These are phyloP conservation scores for Schizochytrium sp. DNA, from an alignment of 108 stramenopile species.

Conservation along the genomic window DNA sequence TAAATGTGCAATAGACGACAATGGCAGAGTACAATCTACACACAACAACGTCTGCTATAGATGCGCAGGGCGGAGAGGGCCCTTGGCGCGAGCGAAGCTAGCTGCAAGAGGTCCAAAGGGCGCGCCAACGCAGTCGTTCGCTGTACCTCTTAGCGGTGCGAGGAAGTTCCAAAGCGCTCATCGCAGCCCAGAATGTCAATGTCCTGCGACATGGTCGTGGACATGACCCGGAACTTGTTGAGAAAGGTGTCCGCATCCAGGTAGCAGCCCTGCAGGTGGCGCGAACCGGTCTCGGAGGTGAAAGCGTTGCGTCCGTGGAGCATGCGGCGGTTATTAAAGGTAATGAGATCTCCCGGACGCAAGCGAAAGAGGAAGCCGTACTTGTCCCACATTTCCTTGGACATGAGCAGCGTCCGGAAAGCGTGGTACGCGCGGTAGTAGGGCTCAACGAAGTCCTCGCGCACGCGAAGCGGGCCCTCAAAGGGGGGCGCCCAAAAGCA, in stretches of 20 bases:
- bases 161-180: not conserved
- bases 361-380: conserved; percentile 5
- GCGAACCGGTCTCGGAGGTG: not conserved
- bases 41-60: too few species aligned
- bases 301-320: conserved; percentile 30
- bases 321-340: conserved; percentile 36
- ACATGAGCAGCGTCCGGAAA: not conserved
- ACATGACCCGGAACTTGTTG: not conserved
- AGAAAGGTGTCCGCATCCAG: conserved; percentile 25
- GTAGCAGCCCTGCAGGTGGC: conserved; percentile 33
- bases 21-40: too few species aligned
- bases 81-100: too few species aligned
- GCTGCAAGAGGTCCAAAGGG: too few species aligned
- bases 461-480: not conserved
- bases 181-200: not conserved
- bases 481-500: not conserved
- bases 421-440: conserved; percentile 12
- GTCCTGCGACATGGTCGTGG: not conserved
- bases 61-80: too few species aligned
- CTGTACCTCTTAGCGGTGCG: not conserved
- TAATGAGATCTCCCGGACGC: conserved; percentile 19
- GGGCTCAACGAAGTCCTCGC: not conserved
- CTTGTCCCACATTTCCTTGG: not conserved
- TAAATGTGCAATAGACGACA: too few species aligned
- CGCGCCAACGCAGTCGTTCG: too few species aligned